Evolutionary conservation across 2,329 filamentous ascomycete species (phyloP).

Genomic region (Aspergillus thermomutatus): DNA sequence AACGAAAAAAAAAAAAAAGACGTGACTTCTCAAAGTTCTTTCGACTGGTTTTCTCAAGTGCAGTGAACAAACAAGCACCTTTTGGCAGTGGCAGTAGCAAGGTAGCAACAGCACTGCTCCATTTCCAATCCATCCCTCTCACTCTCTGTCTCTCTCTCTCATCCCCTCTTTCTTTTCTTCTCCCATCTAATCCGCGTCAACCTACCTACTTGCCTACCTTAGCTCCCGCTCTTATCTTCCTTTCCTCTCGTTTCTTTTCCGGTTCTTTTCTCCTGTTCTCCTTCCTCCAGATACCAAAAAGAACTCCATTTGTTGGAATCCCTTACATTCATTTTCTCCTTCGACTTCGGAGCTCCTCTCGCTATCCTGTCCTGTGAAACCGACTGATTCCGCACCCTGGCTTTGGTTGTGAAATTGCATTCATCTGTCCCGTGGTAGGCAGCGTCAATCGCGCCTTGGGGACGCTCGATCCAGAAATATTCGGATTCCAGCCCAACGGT

Average conservation of each 20-base stretch:
- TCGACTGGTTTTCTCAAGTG: not conserved
- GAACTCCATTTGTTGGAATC: slow-evolving; percentile 11
- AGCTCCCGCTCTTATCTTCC: slow-evolving; percentile 19
- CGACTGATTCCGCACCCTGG: slow-evolving; percentile 14
- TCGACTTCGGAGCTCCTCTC: slow-evolving; percentile 3
- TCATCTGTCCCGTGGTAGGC: slow-evolving; percentile 16
- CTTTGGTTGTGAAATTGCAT: slow-evolving; percentile 14
- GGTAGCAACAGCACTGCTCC: no score
- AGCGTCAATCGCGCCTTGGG: slow-evolving; percentile 18
- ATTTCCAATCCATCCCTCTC: slow-evolving; percentile 7
- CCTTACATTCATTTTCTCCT: slow-evolving; percentile 17
- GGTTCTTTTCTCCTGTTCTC: slow-evolving; percentile 6
- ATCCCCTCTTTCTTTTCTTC: slow-evolving; percentile 17
- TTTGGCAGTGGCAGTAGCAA: no score
- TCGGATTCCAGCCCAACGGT: slow-evolving; percentile 5
- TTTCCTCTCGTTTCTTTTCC: slow-evolving; percentile 18
- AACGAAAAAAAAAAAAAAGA: slow-evolving; percentile 6
- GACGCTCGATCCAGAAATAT: slow-evolving; percentile 7
- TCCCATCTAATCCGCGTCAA: not conserved
- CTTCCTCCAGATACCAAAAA: slow-evolving; percentile 10
- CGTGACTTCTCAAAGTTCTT: slow-evolving; percentile 15
- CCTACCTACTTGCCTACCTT: slow-evolving; percentile 5
- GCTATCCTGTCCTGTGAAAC: slow-evolving; percentile 6
- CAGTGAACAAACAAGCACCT: no score
- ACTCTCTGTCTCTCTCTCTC: slow-evolving; percentile 10